Base-by-base conservation (phyloP, 2,329 filamentous ascomycete species). In the Botrytis fabae region DNA sequence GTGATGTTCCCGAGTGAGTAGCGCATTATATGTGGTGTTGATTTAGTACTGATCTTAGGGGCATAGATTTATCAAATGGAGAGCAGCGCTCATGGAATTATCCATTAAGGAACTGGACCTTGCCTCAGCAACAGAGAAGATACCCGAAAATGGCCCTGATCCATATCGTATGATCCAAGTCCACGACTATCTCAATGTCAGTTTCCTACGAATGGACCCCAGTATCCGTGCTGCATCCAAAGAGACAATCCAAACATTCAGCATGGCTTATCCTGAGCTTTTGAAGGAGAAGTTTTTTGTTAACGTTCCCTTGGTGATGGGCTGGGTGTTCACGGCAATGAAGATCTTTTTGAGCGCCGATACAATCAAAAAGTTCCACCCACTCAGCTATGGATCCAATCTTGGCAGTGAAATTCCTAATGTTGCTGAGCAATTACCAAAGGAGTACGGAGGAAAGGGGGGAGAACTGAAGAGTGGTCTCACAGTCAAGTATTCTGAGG, bases 271-370 rank as follows among this genome's bases (percentile, higher is more conserved):
- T 84, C 95, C 95, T 0, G 95, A 98, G 85, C 89, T 97, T 16
- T 87, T 98, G 66, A 90, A 89, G 78, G 89, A 95, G 84, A 98
- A 98, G 86, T 98, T 95, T 87, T 98, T 98, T 81, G 92, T 98
- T 84, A 98, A 98, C 79, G 93, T 98, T 9, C 95, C 95, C 0
- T 83, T 91, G 72, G 86, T 98, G 79, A 98, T 98, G 95, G 93
- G 93, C 73, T 98, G 95, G 86, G 88, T 94, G 81, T 94, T 92
- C 81, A 85, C 86, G 32, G 87, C 91, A 71, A 91, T 94, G 85
- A 94, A 94, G 85, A 83, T 93, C 28, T 91, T 95, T 81, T 85
- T 94, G 61, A 89, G 91, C 44, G 86, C 90, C 68, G 91, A 92
- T 79, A 94, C 92, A 0, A 86, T 92, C 76, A 91, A 91, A 84